Conservation (phyloP, 1,284 basidiomycete species). For the Ustilago hordei region DNA sequence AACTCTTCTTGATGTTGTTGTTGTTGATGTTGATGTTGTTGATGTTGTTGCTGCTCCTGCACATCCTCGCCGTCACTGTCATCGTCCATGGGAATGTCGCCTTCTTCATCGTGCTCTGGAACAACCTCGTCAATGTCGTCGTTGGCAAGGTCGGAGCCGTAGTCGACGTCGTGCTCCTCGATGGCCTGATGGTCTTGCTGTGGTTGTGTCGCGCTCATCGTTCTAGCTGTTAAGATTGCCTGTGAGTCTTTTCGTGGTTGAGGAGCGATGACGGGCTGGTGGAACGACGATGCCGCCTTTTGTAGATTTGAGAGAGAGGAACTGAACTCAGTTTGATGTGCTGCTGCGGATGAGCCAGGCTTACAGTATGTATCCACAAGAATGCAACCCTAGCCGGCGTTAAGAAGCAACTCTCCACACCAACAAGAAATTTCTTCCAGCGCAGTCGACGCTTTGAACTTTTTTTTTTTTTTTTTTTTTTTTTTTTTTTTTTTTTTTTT, state of each 20-base stretch:
- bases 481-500: conserved; percentile 4
- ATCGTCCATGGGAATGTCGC: conserved; percentile 53
- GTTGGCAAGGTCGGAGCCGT: conserved; percentile 42
- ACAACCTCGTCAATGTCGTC: conserved; percentile 53
- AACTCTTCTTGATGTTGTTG: conserved; percentile 52
- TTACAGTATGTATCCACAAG: conserved; percentile 7
- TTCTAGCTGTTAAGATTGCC: not conserved
- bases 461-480: not conserved
- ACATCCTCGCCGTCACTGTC: conserved; percentile 36
- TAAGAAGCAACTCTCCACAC: conserved; percentile 18
- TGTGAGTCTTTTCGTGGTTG: not conserved
- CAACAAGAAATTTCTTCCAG: conserved; percentile 14
- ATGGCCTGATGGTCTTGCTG: conserved; percentile 18
- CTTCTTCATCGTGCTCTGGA: conserved; percentile 48
- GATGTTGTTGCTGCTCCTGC: conserved; percentile 10
- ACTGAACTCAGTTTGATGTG: not conserved
- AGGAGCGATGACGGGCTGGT: not conserved
- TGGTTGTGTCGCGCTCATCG: conserved; percentile 42
- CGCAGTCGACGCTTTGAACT: not conserved
- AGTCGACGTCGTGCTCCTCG: conserved; percentile 50
- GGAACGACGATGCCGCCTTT: not conserved
- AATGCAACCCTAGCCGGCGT: conserved; percentile 6
- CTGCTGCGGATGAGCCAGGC: conserved; percentile 3
- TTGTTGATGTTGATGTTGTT: conserved; percentile 37
- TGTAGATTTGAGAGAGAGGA: not conserved